Conservation (phyloP, 768 basidiomycete genomes). For the Agrocybe chaxingu region DNA sequence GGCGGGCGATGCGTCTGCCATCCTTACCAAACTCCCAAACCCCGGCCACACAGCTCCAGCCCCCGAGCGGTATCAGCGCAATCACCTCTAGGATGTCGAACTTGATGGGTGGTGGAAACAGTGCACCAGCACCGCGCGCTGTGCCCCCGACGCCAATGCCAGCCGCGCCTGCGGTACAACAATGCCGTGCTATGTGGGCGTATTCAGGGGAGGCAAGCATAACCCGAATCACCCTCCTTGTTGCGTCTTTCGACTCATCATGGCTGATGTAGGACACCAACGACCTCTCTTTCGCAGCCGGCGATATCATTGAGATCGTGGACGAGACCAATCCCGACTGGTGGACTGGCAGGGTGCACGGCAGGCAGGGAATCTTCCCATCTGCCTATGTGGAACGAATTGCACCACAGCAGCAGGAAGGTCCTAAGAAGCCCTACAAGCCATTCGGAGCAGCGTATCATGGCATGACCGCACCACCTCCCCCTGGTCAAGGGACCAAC, state of each 20-base stretch:
- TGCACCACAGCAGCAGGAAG: conserved; percentile 19
- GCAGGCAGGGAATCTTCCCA: conserved; percentile 74
- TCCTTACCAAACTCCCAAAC: conserved; percentile 48
- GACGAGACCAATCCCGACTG: conserved; percentile 83
- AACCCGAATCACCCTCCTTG: conserved; percentile 10
- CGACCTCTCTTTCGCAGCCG: conserved; percentile 75
- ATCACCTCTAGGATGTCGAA: conserved; percentile 16
- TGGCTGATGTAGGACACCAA: conserved; percentile 53
- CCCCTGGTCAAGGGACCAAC: conserved; percentile 32
- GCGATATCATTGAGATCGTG: conserved; percentile 76
- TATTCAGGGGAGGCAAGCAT: conserved; percentile 63
- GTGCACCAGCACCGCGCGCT: conserved; percentile 10
- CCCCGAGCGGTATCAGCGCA: conserved; percentile 15
- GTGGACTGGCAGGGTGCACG: conserved; percentile 74
- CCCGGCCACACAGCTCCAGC: conserved; percentile 7
- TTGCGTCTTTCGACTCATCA: conserved; percentile 5
- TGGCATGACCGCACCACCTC: conserved; percentile 35
- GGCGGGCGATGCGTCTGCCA: conserved; percentile 41
- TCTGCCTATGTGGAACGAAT: conserved; percentile 68
- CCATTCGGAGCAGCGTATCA: conserved; percentile 45
- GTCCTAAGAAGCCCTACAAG: conserved; percentile 29
- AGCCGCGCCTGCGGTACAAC: conserved; percentile 10
- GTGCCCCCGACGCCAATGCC: background rate
- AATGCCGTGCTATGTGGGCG: conserved; percentile 50
- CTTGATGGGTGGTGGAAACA: conserved; percentile 13